Base-by-base conservation (phyloP, 192 early-diverging fungal genomes). In the Coemansia asiatica region DNA sequence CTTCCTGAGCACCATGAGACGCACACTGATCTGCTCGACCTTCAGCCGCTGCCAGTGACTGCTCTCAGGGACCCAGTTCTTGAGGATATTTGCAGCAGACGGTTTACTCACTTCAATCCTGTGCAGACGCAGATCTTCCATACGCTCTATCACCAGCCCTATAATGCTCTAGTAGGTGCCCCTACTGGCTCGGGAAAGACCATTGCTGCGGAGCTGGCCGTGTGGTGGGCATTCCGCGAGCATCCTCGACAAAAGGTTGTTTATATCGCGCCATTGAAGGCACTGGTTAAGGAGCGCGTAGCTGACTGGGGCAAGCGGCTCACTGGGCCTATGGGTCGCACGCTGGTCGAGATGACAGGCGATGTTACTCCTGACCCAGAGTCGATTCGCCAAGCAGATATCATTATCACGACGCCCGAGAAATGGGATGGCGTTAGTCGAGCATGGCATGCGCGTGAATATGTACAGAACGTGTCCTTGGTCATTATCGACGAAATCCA, bases 401-500 rank as follows among this genome's bases (percentile, higher is more conserved):
- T 99, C 33, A 97, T 98, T 64, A 91, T 99, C 60, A 97, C 95
- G 0, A 99, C 97, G 12, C 96, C 97, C 0, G 95, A 97, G 69
- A 97, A 98, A 68, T 99, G 95, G 95, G 95, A 99, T 82, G 95
- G 95, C 61, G 91, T 99, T 66, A 92, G 89, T 75, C 90, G 97
- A 57, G 90, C 86, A 46, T 98, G 95, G 90, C 87, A 95, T 59
- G 89, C 85, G n/a, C 86, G 96, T 48, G 87, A 84, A 12, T 98
- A 97, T 82, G 95, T 97, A 19, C 88, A 85, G 40, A 74, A 84
- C 40, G 94, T 99, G 23, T 90, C 94, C 10, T 77, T 91, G 47
- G 91, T 99, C 15, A 95, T 99, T 49, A 96, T 98, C 72, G 97
- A 98, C 82, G 97, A 98, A 84, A 98, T 99, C 53, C 96, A 99